phyloP scores from a whole-genome alignment of 2,329 filamentous ascomycete genomes.

The Aspergillus jensenii region DNA sequence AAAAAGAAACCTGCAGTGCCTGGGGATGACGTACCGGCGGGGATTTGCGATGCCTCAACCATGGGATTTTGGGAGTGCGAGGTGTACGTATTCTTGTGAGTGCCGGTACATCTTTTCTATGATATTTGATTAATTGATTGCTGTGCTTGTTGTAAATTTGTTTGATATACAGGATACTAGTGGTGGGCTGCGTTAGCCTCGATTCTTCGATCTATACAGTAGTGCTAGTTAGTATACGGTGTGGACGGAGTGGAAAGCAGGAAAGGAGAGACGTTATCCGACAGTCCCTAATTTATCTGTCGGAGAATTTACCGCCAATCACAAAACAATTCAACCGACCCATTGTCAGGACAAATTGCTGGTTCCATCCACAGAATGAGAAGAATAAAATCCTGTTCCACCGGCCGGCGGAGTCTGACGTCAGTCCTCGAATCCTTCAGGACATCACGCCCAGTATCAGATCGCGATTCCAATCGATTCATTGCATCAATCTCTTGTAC shows the following conservation, averaged over 20 bases:
- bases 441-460: not conserved
- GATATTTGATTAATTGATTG: not conserved
- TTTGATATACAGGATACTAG: not conserved
- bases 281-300: too few species aligned
- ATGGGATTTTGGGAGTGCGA: not conserved
- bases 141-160: too few species aligned
- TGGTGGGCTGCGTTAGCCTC: not conserved
- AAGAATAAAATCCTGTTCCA: too few species aligned
- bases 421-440: not conserved
- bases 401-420: not conserved
- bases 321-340: not conserved
- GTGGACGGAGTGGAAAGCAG: too few species aligned
- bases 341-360: not conserved
- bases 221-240: too few species aligned
- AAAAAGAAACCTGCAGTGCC: not conserved
- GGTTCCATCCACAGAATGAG: not conserved
- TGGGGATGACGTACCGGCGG: conserved; percentile 2
- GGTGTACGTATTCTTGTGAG: not conserved
- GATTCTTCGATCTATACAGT: not conserved
- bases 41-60: not conserved
- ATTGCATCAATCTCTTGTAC: not conserved
- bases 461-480: not conserved
- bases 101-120: not conserved
- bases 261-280: too few species aligned
- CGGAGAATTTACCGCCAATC: not conserved